Conservation (phyloP, 177 flowering plant genomes). For the Vitis hybrid region DNA sequence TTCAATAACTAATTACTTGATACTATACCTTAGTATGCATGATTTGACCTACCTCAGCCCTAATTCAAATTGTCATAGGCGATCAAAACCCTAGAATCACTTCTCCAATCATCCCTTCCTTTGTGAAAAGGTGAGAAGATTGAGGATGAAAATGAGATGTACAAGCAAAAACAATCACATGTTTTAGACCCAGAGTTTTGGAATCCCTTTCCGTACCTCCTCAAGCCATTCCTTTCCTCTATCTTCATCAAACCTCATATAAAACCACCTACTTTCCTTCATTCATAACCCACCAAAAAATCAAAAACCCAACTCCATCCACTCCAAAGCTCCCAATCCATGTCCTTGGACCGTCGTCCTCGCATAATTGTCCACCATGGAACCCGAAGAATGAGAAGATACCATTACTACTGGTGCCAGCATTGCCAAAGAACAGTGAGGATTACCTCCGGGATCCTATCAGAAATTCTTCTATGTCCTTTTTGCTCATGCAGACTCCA, state of each 20-base stretch:
- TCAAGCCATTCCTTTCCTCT: constrained; percentile 26
- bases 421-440: constrained; percentile 39
- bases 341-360: constrained; percentile 21
- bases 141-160: neutral
- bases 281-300: neutral
- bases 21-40: no score
- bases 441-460: constrained; percentile 14
- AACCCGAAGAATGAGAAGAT: constrained; percentile 36
- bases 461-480: constrained; percentile 30
- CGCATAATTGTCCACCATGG: constrained; percentile 39
- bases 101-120: constrained; percentile 22
- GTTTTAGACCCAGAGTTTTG: neutral
- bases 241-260: neutral
- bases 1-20: no score
- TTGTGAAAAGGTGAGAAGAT: constrained; percentile 5
- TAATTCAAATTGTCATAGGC: neutral
- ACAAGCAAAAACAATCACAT: neutral
- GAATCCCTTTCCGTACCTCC: constrained; percentile 9
- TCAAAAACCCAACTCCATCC: neutral
- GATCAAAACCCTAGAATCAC: neutral
- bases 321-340: neutral
- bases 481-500: constrained; percentile 24
- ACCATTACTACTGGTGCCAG: constrained; percentile 53
- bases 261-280: neutral
- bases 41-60: no score